These are phyloP conservation scores for Fusarium austroafricanum DNA, from an alignment of 2,329 filamentous ascomycete genomes.

Conservation along the genomic window DNA sequence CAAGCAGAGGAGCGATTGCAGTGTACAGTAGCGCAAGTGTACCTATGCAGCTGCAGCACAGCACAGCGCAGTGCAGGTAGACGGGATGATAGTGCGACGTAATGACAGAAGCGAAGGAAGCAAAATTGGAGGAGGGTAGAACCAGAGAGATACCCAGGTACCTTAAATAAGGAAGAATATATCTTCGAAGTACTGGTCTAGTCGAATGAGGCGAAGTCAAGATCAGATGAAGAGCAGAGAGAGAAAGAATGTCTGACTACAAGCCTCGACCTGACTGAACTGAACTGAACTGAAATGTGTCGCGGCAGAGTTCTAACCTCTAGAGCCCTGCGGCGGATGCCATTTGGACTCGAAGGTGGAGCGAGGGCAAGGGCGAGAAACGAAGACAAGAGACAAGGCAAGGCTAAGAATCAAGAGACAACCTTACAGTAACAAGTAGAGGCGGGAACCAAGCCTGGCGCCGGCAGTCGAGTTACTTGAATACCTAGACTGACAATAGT, in stretches of 20 bases:
- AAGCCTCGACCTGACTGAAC: slow-evolving; percentile 1
- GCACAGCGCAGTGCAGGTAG: neutral
- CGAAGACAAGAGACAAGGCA: slow-evolving; percentile 13
- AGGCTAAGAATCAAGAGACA: slow-evolving; percentile 23
- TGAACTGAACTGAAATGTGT: slow-evolving; percentile 15
- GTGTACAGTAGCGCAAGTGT: slow-evolving; percentile 11
- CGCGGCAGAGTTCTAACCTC: slow-evolving; percentile 1
- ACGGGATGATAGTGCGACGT: slow-evolving; percentile 30
- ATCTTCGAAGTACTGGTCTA: neutral
- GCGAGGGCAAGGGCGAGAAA: slow-evolving; percentile 4
- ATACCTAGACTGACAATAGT: slow-evolving; percentile 24
- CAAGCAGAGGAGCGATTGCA: slow-evolving; percentile 41
- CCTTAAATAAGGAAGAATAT: too few species aligned
- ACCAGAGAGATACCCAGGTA: neutral
- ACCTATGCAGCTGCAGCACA: too few species aligned
- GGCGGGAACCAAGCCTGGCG: slow-evolving; percentile 37
- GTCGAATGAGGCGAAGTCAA: neutral
- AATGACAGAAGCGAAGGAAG: slow-evolving; percentile 6
- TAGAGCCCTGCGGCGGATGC: neutral
- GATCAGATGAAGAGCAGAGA: slow-evolving; percentile 11
- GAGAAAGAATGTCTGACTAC: neutral
- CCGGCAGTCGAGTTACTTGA: slow-evolving; percentile 32
- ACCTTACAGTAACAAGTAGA: slow-evolving; percentile 10
- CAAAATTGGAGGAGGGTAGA: neutral
- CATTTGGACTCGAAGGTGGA: slow-evolving; percentile 16